Evolutionary conservation across 2,329 filamentous ascomycete genomes (phyloP).

Genomic region (Drechslerella dactyloides): DNA sequence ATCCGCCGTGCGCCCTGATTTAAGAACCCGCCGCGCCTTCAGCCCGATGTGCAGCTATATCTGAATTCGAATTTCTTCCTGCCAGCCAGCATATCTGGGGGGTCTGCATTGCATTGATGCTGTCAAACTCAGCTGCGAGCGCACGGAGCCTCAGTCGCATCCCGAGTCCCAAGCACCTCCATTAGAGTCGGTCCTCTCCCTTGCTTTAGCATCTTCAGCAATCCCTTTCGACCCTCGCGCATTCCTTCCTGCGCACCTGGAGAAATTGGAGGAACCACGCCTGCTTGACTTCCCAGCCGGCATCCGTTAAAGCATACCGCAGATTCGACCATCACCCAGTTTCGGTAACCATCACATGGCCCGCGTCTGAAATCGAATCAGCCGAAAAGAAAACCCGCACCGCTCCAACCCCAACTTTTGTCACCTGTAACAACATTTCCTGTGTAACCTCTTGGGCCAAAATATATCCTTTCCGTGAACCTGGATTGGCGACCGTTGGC

Average conservation of each 20-base stretch:
- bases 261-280: conserved; percentile 19
- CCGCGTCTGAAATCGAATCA: conserved; percentile 21
- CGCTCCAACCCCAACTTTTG: conserved; percentile 25
- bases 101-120: conserved; percentile 33
- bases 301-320: conserved; percentile 13
- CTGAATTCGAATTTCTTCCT: conserved; percentile 18
- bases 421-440: conserved; percentile 37
- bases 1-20: conserved; percentile 1
- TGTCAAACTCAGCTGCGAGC: conserved; percentile 24
- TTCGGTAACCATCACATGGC: conserved; percentile 46
- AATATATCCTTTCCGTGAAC: conserved; percentile 49
- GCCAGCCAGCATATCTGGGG: conserved; percentile 13
- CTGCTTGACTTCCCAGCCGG: conserved; percentile 8
- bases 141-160: conserved; percentile 44
- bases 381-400: conserved; percentile 50
- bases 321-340: conserved; percentile 27
- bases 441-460: conserved; percentile 42
- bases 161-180: conserved; percentile 4
- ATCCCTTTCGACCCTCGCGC: conserved; percentile 23
- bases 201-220: conserved; percentile 23
- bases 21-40: conserved; percentile 15
- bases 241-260: conserved; percentile 42
- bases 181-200: conserved; percentile 31
- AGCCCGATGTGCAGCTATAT: conserved; percentile 21
- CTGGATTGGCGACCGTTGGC: conserved; percentile 27